These are phyloP conservation scores for Aspergillus hancockii DNA, from an alignment of 495 filamentous ascomycete species.

Conservation along the genomic window DNA sequence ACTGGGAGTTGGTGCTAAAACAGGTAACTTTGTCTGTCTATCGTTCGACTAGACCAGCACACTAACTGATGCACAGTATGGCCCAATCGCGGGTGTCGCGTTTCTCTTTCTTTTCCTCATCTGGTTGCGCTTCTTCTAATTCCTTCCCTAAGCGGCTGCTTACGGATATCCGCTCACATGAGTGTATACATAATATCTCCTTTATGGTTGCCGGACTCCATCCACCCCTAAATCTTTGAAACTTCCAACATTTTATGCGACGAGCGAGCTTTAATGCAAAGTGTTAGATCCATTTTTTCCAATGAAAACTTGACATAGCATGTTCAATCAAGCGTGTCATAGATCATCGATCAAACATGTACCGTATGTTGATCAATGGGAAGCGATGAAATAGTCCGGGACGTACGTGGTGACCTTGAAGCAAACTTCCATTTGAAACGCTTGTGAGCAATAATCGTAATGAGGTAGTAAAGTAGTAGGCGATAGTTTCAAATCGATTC, in stretches of 20 bases:
- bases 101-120: constrained; percentile 81
- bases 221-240: constrained; percentile 18
- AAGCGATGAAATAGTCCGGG: neutral
- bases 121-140: constrained; percentile 89
- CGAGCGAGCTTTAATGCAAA: neutral
- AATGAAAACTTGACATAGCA: neutral
- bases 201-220: constrained; percentile 42
- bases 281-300: neutral
- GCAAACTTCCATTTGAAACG: neutral
- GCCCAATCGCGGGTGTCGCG: constrained; percentile 77
- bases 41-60: neutral
- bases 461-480: neutral
- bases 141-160: constrained; percentile 7
- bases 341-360: neutral
- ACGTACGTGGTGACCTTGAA: neutral
- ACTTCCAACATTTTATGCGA: constrained; percentile 11
- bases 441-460: neutral
- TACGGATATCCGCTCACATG: constrained; percentile 31
- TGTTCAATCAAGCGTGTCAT: neutral
- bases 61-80: constrained; percentile 61
- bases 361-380: neutral
- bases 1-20: constrained; percentile 95
- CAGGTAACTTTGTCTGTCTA: constrained; percentile 57
- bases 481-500: neutral
- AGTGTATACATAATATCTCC: constrained; percentile 47